phyloP scores from a whole-genome alignment of 768 basidiomycete species.

The Hypholoma fasciculare region DNA sequence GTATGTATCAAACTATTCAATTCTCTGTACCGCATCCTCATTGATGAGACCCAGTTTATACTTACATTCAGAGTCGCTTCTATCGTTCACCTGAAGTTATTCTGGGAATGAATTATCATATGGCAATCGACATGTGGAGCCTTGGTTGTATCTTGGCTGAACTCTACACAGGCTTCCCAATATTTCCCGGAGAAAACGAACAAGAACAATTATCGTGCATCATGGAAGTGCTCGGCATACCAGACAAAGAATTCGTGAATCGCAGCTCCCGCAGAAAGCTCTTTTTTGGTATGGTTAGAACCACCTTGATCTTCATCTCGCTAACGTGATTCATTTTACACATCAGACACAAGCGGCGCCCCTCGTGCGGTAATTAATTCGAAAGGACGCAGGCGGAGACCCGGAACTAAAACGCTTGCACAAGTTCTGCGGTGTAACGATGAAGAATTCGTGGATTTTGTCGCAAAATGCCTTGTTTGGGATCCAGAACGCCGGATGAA shows the following conservation, averaged over 20 bases:
- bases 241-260: constrained; percentile 94
- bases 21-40: not conserved
- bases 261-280: constrained; percentile 90
- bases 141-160: constrained; percentile 97
- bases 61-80: constrained; percentile 99
- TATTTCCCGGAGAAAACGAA: constrained; percentile 99
- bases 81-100: constrained; percentile 99
- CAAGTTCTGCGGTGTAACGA: constrained; percentile 92
- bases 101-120: constrained; percentile 98
- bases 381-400: constrained; percentile 90
- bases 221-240: constrained; percentile 97
- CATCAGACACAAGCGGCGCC: constrained; percentile 84
- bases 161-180: constrained; percentile 95
- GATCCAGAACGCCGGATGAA: constrained; percentile 96
- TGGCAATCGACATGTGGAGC: constrained; percentile 99
- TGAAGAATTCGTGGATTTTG: constrained; percentile 95
- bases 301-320: too few relatives aligned
- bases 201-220: constrained; percentile 98
- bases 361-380: constrained; percentile 95
- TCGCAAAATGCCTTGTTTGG: constrained; percentile 96
- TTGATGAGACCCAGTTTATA: constrained; percentile 73
- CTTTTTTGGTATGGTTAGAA: constrained; percentile 79
- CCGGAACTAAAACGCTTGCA: constrained; percentile 86
- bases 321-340: not conserved
- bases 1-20: constrained; percentile 43